Conservation (phyloP, 371 early-diverging fungal genomes). For the Lichtheimia hyalospora region DNA sequence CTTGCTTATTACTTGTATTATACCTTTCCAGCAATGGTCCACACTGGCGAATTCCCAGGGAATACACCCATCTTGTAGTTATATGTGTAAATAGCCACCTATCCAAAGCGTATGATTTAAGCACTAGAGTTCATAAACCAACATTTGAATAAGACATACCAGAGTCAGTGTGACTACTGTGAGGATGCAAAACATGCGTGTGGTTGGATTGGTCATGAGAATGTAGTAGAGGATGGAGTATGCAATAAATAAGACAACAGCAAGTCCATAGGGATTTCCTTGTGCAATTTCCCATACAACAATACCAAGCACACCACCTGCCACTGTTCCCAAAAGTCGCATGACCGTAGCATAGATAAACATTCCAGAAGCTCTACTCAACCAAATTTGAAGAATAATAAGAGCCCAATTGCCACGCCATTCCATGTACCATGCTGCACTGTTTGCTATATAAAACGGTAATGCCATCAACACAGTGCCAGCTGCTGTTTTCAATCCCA, state of each 20-base stretch:
- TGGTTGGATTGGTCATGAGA: slow-evolving; percentile 26
- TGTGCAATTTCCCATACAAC: slow-evolving; percentile 44
- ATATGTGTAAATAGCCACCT: slow-evolving; percentile 25
- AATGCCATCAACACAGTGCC: slow-evolving; percentile 36
- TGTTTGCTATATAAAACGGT: slow-evolving; percentile 27
- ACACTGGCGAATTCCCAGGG: slow-evolving; percentile 17
- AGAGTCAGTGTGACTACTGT: slow-evolving; percentile 30
- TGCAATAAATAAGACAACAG: slow-evolving; percentile 27
- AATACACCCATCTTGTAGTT: slow-evolving; percentile 15
- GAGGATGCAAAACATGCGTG: slow-evolving; percentile 28
- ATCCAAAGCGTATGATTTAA: too few species aligned
- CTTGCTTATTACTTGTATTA: too few species aligned
- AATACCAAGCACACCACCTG: slow-evolving; percentile 36
- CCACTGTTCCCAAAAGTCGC: slow-evolving; percentile 30
- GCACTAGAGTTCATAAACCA: too few species aligned
- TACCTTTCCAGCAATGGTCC: slow-evolving; percentile 49
- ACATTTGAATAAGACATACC: slow-evolving; percentile 1
- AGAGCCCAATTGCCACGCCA: slow-evolving; percentile 50
- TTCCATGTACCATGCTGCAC: slow-evolving; percentile 30
- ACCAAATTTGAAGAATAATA: slow-evolving; percentile 42
- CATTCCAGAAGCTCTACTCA: slow-evolving; percentile 35
- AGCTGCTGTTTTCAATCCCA: slow-evolving; percentile 38
- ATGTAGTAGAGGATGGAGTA: slow-evolving; percentile 29
- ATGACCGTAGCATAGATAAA: slow-evolving; percentile 36
- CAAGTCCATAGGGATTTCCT: slow-evolving; percentile 43